These are phyloP conservation scores for Botryosphaeria dothidea DNA, from an alignment of 2,329 filamentous ascomycete species.

Conservation along the genomic window DNA sequence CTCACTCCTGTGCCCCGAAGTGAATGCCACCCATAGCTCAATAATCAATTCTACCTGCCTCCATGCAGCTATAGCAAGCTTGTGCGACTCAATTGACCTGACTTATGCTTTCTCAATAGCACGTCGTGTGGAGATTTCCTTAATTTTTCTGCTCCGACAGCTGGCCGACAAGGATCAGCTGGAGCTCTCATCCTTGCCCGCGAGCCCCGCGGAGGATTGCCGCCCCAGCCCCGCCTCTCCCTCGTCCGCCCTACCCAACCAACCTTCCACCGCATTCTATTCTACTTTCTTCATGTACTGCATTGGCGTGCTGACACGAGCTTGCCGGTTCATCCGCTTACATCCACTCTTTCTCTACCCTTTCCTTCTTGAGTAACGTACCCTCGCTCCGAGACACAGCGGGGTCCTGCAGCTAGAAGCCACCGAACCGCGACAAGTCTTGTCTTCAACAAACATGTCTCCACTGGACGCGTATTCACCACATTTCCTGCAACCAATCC, in stretches of 20 bases:
- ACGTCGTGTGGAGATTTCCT: neutral
- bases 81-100: neutral
- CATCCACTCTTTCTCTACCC: no score
- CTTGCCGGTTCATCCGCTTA: no score
- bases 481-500: no score
- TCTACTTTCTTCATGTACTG: neutral
- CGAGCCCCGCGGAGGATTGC: no score
- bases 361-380: no score
- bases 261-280: neutral
- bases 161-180: neutral
- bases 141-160: neutral
- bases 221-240: neutral
- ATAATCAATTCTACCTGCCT: neutral
- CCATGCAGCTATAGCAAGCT: neutral
- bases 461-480: no score
- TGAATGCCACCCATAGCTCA: neutral
- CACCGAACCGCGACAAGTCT: no score
- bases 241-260: neutral
- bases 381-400: no score
- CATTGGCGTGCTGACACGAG: neutral
- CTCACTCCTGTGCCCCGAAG: no score
- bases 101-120: neutral
- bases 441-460: no score
- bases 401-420: no score
- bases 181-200: neutral